Base-by-base conservation (phyloP, 257 asterid genomes). In the Ocimum tenuiflorum region DNA sequence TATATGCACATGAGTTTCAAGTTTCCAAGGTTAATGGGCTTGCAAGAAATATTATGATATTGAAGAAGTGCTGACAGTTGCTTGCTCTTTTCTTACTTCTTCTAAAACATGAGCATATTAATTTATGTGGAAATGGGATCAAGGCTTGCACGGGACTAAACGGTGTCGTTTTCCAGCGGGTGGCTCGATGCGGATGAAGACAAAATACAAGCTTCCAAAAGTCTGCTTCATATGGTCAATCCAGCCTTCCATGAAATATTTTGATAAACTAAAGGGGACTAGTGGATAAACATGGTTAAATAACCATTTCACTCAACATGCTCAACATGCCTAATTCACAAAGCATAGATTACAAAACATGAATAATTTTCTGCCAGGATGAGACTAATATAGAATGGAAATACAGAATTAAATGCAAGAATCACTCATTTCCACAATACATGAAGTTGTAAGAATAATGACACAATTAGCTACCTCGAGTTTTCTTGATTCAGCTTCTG, bases 401-500 rank as follows among this genome's bases (percentile, higher is more conserved):
- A 31, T 55, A 3, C 6, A 35, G 35, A 58, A 38, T 12, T 38
- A 60, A 60, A 13, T 23, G 53, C 13, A 38, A 7, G 29, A 57
- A 33, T 33, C 14, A 19, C n/a, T 54, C n/a, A 27, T 54, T 29
- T 54, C 14, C 8, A 45, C 42, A 62, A 62, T 0, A 24, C 29
- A 56, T 45, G 59, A 20, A 8, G 42, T 36, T 36, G n/a, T 36
- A 7, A 36, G 8, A 9, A 39, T 11, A 7, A 39, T 43, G 17
- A 42, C 36, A 35, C 12, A 43, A 31, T 45, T 15, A 27, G 18
- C 41, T 82, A 90, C 99, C 99, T 94, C 99, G 45, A 94, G 96
- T 69, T 90, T 94, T 85, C 95, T 83, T 13, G 99, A 94, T 60
- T 94, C 95, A 63, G 99, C 97, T 86, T 94, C 99, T 19, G 96